Base-by-base conservation (phyloP, 352 stramenopile genomes). In the Pythium aquatile region DNA sequence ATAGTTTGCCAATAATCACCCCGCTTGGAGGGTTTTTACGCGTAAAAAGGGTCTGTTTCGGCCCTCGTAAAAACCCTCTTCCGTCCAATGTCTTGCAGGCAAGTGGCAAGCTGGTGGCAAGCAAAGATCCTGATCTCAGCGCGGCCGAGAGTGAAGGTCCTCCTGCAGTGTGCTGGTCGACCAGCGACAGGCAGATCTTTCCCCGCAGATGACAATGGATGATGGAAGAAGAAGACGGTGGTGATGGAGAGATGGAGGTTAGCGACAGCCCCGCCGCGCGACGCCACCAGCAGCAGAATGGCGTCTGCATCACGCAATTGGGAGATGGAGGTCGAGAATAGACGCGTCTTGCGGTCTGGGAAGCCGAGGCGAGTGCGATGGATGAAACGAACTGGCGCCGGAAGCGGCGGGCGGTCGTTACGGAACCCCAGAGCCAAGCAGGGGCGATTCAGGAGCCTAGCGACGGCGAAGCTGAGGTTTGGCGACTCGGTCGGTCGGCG, bases 71-170 rank as follows among this genome's bases (percentile, higher is more conserved):
- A 69, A 69, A 69, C 46, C 20, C 60, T 55, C 20, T 13, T 20
- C 32, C 51, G 53, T 24, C 63, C 63, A 70, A 70, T 70, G 39
- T 32, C 14, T 28, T 51, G 32, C 24, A 7, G 20, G 39, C 63
- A 61, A 61, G 51, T 70, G 64, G 64, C 64, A 55, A 52, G n/a
- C 49, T 53, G 48, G 58, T 40, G 16, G 26, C 26, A 28, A 40
- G 30, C 35, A 20, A 37, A 29, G 28, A 24, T 60, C 59, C 16
- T 54, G 61, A 68, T 57, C 46, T 64, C 63, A 70, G 57, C 53
- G 56, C 32, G 20, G 29, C 46, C 51, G 32, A 61, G 64, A 70
- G 58, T 70, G 64, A 70, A 66, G 64, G 64, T 70, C 51, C 37
- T 33, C 48, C 28, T 44, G 54, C 42, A 44, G 49, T 42, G n/a